Evolutionary conservation across 2,329 filamentous ascomycete species (phyloP).

Genomic region (Fusarium drepaniforme): DNA sequence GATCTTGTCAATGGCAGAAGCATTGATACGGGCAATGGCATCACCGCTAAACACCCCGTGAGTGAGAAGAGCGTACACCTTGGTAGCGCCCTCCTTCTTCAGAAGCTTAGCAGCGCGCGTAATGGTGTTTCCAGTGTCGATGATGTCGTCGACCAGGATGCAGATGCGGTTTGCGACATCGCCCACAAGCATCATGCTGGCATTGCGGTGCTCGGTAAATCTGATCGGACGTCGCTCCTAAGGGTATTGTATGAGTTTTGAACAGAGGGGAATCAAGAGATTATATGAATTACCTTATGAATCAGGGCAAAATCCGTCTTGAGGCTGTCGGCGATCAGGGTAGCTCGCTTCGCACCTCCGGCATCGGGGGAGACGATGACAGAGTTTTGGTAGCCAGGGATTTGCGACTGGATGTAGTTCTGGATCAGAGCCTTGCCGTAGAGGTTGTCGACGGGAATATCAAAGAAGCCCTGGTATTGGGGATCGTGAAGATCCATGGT

Average conservation of each 20-base stretch:
- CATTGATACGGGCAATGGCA: conserved; percentile 93
- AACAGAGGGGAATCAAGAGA: conserved; percentile 47
- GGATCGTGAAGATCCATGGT: conserved; percentile 98
- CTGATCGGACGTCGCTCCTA: conserved; percentile 90
- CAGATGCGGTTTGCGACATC: conserved; percentile 84
- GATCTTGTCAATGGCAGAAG: conserved; percentile 91
- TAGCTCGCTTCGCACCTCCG: conserved; percentile 95
- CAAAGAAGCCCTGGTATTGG: conserved; percentile 98
- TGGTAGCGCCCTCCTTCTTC: conserved; percentile 93
- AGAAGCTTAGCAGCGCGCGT: conserved; percentile 96
- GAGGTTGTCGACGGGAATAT: conserved; percentile 97
- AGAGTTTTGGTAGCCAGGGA: conserved; percentile 85
- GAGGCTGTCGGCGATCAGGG: conserved; percentile 91
- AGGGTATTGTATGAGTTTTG: conserved; percentile 47
- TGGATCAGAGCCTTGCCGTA: conserved; percentile 84
- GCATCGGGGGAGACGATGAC: conserved; percentile 97
- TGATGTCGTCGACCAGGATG: conserved; percentile 94
- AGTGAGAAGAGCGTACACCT: conserved; percentile 91
- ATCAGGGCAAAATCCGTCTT: conserved; percentile 97
- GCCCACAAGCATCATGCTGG: conserved; percentile 95
- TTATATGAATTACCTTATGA: conserved; percentile 77
- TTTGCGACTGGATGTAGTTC: conserved; percentile 81
- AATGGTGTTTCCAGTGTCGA: conserved; percentile 97
- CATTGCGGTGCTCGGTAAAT: conserved; percentile 89
- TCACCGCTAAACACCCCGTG: conserved; percentile 97